A percentile compares a stretch with the other conserved stretches of the same genome.
Evolutionary conservation across 345 rosid species (phyloP).

Genomic region (Laguncularia racemosa): DNA sequence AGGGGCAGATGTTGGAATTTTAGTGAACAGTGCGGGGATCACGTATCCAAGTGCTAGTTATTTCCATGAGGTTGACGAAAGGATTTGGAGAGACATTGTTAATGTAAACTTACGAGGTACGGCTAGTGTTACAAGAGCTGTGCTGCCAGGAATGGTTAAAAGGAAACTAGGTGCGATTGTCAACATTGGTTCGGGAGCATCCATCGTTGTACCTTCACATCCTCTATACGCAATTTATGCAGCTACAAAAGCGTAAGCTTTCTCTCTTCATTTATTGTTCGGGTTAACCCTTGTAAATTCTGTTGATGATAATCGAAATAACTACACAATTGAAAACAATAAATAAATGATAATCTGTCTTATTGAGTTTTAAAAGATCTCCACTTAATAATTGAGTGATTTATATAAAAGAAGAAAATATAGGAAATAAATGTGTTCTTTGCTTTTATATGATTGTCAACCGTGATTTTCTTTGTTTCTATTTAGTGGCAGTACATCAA

Average conservation of each 20-base stretch:
- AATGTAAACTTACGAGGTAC: conserved; percentile 65
- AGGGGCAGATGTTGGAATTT: conserved; percentile 58
- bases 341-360: too few relatives aligned
- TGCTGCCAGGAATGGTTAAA: conserved; percentile 51
- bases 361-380: too few relatives aligned
- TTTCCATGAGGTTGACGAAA: conserved; percentile 77
- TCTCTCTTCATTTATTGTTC: neutral
- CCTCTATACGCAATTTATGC: conserved; percentile 85
- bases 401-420: too few relatives aligned
- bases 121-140: conserved; percentile 47
- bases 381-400: too few relatives aligned
- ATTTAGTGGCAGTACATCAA: too few relatives aligned
- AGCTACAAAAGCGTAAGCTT: conserved; percentile 89
- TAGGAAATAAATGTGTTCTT: too few relatives aligned
- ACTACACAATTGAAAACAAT: too few relatives aligned
- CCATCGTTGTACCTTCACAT: conserved; percentile 83
- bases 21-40: conserved; percentile 82
- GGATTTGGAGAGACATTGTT: conserved; percentile 50
- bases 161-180: conserved; percentile 76
- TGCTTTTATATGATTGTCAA: too few relatives aligned
- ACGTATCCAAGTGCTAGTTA: conserved; percentile 69
- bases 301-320: conserved; percentile 1
- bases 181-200: conserved; percentile 79
- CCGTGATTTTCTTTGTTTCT: too few relatives aligned
- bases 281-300: too few relatives aligned